These are phyloP conservation scores for Ceratocystis cubensis DNA, from an alignment of 2,329 filamentous ascomycete species.

Conservation along the genomic window DNA sequence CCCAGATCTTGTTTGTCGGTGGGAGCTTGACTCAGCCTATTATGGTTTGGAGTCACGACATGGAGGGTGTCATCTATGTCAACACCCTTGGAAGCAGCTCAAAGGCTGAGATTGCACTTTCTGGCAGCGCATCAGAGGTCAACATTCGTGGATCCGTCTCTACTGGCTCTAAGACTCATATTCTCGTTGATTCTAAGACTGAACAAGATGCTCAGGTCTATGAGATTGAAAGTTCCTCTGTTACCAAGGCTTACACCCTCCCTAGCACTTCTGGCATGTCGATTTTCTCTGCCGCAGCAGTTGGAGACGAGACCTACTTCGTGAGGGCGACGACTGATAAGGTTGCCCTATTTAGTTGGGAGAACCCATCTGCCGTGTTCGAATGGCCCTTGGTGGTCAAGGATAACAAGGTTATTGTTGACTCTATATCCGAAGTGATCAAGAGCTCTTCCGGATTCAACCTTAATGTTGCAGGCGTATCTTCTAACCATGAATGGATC, in stretches of 20 bases:
- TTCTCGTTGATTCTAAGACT: constrained; percentile 71
- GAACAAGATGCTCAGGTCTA: constrained; percentile 75
- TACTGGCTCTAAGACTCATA: constrained; percentile 61
- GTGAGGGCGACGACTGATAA: constrained; percentile 68
- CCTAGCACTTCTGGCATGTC: constrained; percentile 58
- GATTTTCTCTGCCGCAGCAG: constrained; percentile 65
- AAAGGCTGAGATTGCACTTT: constrained; percentile 42
- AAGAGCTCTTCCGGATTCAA: constrained; percentile 54
- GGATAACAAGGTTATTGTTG: constrained; percentile 38
- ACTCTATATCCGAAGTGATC: constrained; percentile 72
- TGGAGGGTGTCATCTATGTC: constrained; percentile 44
- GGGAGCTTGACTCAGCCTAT: constrained; percentile 63
- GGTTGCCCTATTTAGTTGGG: constrained; percentile 59
- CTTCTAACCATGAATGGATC: constrained; percentile 54
- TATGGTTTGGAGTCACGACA: constrained; percentile 61
- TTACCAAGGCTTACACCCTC: constrained; percentile 61
- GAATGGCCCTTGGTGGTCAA: constrained; percentile 52
- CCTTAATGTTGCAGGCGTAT: constrained; percentile 57
- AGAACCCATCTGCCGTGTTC: constrained; percentile 61
- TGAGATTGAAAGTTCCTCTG: background rate
- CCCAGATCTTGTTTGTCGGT: constrained; percentile 53
- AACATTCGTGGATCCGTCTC: constrained; percentile 64
- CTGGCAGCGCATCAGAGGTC: constrained; percentile 37
- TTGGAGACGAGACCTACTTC: constrained; percentile 76
- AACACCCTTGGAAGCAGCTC: constrained; percentile 54